These are phyloP conservation scores for Croton setiger DNA, from an alignment of 441 rosid genomes.

Conservation along the genomic window DNA sequence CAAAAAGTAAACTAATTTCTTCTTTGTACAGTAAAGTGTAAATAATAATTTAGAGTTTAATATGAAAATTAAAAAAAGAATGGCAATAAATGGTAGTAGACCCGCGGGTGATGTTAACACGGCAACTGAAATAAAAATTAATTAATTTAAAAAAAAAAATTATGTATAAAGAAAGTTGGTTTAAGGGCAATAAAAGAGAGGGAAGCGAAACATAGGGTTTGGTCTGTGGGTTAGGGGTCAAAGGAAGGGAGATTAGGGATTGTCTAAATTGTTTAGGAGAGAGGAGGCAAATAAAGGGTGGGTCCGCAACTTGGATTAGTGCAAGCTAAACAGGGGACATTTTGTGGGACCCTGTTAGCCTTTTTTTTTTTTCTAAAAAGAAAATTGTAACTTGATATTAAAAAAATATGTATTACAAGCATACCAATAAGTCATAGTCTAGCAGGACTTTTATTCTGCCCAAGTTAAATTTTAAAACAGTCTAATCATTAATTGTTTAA, in stretches of 20 bases:
- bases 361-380: too few species aligned
- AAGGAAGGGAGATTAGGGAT: constrained; percentile 31
- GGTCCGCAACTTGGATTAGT: constrained; percentile 34
- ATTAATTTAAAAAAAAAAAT: not conserved
- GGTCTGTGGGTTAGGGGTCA: constrained; percentile 69
- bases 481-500: too few species aligned
- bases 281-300: constrained; percentile 38
- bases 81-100: too few species aligned
- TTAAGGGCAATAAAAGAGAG: constrained; percentile 10
- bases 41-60: not conserved
- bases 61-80: too few species aligned
- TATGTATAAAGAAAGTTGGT: not conserved
- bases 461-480: too few species aligned
- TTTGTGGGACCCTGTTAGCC: constrained; percentile 32
- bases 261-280: constrained; percentile 34
- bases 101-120: not conserved
- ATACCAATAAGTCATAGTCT: too few species aligned
- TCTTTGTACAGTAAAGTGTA: not conserved
- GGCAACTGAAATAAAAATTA: not conserved
- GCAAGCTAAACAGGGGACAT: constrained; percentile 32
- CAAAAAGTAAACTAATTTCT: not conserved
- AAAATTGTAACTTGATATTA: too few species aligned
- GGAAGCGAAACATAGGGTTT: constrained; percentile 22
- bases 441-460: too few species aligned
- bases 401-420: too few species aligned